Conservation (phyloP, 2,329 filamentous ascomycete species). For the Beauveria asiatica region DNA sequence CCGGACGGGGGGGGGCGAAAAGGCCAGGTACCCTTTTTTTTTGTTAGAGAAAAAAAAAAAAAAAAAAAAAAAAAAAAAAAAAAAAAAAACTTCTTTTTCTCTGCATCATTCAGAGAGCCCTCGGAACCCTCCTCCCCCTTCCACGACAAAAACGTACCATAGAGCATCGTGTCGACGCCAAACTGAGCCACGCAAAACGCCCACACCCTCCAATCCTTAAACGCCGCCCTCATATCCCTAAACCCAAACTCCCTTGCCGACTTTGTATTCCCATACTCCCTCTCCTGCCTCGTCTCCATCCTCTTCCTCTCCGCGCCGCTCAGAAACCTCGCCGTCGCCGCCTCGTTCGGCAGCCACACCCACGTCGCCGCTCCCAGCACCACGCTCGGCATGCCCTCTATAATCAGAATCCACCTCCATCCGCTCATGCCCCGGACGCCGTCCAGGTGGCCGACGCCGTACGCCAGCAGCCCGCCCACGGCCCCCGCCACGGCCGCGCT, state of each 20-base stretch:
- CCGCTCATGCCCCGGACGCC: constrained; percentile 54
- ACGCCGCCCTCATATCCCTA: constrained; percentile 56
- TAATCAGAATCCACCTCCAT: constrained; percentile 64
- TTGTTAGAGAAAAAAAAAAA: too few species aligned
- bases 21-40: too few species aligned
- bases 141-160: constrained; percentile 31
- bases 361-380: constrained; percentile 27
- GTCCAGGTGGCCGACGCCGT: constrained; percentile 65
- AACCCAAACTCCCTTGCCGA: constrained; percentile 40
- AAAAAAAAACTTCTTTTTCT: background rate
- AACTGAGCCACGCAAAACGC: constrained; percentile 62
- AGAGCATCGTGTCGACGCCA: constrained; percentile 67
- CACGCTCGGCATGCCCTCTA: constrained; percentile 38
- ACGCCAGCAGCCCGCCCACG: constrained; percentile 64
- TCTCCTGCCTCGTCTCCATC: constrained; percentile 34
- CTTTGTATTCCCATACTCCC: constrained; percentile 40
- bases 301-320: constrained; percentile 55
- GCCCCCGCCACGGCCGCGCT: constrained; percentile 63
- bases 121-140: too few species aligned
- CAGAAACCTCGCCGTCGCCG: constrained; percentile 51
- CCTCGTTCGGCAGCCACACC: constrained; percentile 28
- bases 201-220: constrained; percentile 70
- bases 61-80: too few species aligned
- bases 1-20: too few species aligned
- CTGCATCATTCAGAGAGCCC: background rate